phyloP scores from a whole-genome alignment of 2,329 filamentous ascomycete species.

The Neophaeococcomyces aloes region DNA sequence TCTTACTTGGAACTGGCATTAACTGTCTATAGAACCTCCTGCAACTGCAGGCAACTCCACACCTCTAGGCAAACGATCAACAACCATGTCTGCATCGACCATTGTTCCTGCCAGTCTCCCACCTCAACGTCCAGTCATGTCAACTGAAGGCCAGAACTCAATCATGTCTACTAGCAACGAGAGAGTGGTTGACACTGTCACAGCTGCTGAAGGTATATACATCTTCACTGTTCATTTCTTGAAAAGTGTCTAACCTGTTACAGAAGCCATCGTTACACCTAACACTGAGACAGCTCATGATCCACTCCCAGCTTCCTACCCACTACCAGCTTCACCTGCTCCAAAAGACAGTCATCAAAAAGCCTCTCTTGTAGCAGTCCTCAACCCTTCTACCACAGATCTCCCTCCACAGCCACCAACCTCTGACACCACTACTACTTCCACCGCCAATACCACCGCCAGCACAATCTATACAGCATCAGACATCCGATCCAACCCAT shows the following conservation, averaged over 20 bases:
- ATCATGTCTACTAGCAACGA: no score
- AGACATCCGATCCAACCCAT: conserved; percentile 4
- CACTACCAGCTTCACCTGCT: no score
- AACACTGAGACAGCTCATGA: no score
- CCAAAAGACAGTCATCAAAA: no score
- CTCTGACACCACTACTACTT: background rate
- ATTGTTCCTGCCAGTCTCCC: conserved; percentile 5
- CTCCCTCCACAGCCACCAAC: background rate
- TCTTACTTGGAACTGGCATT: background rate
- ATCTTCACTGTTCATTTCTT: no score
- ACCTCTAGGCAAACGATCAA: background rate
- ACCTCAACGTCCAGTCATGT: background rate
- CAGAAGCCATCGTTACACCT: no score
- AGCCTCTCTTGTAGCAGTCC: background rate
- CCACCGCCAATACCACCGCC: background rate
- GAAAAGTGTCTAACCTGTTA: no score
- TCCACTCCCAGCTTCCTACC: no score
- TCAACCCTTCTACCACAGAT: background rate
- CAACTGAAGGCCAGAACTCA: no score
- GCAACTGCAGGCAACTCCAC: conserved; percentile 5
- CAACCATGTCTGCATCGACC: background rate
- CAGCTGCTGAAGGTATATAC: no score
- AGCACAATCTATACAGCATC: background rate
- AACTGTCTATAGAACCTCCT: conserved; percentile 1
- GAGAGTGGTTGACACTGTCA: no score